Evolutionary conservation across 139 green algal species (phyloP).

Genomic region (Micractinium sp.): DNA sequence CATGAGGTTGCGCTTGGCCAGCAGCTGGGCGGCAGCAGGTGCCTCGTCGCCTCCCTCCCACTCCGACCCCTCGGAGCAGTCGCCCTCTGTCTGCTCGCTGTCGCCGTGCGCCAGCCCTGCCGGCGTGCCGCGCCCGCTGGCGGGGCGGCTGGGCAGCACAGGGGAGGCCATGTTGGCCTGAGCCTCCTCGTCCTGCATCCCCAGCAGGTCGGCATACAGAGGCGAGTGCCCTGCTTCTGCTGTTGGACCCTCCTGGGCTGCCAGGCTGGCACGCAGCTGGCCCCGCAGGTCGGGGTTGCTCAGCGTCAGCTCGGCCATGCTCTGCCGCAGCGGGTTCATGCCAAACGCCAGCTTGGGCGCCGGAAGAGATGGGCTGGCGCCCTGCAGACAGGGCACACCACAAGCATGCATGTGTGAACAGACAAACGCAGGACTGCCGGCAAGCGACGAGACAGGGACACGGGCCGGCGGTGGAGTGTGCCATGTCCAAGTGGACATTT

Average conservation of each 20-base stretch:
- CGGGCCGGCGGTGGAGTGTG: no score
- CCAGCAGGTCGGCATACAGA: neutral
- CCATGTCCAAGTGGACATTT: no score
- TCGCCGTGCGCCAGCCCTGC: neutral
- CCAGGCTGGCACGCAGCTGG: neutral
- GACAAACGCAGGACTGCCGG: no score
- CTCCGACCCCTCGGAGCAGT: neutral
- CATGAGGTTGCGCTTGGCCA: constrained; percentile 25
- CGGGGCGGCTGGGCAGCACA: constrained; percentile 2
- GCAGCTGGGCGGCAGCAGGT: neutral
- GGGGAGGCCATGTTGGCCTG: constrained; percentile 29
- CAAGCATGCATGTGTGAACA: neutral
- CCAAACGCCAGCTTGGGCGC: neutral
- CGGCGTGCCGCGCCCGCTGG: neutral
- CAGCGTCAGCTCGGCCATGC: constrained; percentile 9
- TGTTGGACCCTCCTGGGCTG: neutral
- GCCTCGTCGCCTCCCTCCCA: neutral
- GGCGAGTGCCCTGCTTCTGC: neutral
- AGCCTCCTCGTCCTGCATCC: constrained; percentile 7
- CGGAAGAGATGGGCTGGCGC: neutral
- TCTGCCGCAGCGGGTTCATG: constrained; percentile 37
- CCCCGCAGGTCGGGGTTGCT: neutral
- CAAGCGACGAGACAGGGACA: no score
- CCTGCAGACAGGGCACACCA: neutral
- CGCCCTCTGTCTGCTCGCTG: neutral